Evolutionary conservation across 306 rosid species (phyloP).

Genomic region (Quercus engelmannii): DNA sequence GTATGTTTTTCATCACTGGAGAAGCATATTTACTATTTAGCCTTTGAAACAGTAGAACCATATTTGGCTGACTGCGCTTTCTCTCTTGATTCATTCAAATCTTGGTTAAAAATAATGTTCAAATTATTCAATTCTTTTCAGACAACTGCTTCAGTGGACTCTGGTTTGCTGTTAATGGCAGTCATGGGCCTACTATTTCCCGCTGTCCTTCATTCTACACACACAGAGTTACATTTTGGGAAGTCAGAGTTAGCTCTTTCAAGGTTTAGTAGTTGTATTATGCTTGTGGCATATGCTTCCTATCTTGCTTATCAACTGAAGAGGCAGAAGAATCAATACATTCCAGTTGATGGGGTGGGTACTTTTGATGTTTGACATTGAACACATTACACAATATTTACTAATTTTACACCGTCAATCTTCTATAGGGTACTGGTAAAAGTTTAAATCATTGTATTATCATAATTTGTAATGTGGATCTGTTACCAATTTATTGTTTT

Average conservation of each 20-base stretch:
- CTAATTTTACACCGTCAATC: neutral
- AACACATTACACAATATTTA: neutral
- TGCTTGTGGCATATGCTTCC: conserved; percentile 71
- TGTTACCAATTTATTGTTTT: neutral
- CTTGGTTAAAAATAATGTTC: neutral
- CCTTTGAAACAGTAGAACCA: neutral
- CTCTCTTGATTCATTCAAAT: neutral
- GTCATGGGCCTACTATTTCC: conserved; percentile 70
- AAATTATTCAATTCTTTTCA: neutral
- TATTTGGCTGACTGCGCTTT: neutral
- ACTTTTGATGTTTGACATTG: conserved; percentile 30
- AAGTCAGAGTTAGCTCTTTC: conserved; percentile 67
- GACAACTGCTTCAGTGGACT: conserved; percentile 62
- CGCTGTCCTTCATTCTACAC: conserved; percentile 63
- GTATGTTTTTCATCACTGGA: conserved; percentile 3
- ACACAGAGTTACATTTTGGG: conserved; percentile 55
- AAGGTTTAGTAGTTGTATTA: conserved; percentile 63
- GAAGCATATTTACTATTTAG: neutral
- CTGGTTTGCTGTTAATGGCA: conserved; percentile 68
- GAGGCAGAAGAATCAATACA: conserved; percentile 46
- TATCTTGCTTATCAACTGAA: conserved; percentile 73
- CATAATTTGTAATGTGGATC: neutral
- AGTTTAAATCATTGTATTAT: neutral
- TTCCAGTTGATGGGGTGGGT: conserved; percentile 52
- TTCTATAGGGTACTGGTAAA: neutral